Evolutionary conservation across 257 asterid genomes (phyloP), one percentile per base, ranked within the genome.

Genomic region (Jacaranda mimosifolia): DNA sequence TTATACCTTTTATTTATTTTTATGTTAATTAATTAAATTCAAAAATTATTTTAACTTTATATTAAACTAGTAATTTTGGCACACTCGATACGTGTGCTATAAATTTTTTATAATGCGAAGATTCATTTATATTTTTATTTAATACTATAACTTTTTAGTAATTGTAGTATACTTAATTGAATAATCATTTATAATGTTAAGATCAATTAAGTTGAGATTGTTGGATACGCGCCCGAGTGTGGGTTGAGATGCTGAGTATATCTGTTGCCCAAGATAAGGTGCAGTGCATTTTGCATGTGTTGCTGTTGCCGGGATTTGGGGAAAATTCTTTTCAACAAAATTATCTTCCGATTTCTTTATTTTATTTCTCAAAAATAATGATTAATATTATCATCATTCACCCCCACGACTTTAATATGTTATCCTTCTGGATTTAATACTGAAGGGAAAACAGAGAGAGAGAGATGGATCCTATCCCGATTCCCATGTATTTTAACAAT

Each of bases 241-340:
- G 17, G 35, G 18, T 57, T 35, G 18, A 26, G 56, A 77, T 36
- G 49, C 59, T 21, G 35, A n/a, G 55, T 46, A 57, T 5, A 60
- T 45, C 7, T 17, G 45, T 10, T 62, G 57, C 63, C 46, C 49
- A 68, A 14, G 81, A 79, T 56, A 77, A 73, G 79, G 70, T 73
- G 42, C 81, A 81, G 70, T 76, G 87, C 67, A 85, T 26, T 13
- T 18, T 74, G 86, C 70, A 82, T 40, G 35, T 32, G 48, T 80
- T 68, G 68, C 82, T 45, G 7, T 45, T 9, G 49, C 65, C 73
- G 79, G 14, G 67, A 68, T 75, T 72, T 68, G 53, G 43, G 19
- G 9, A 57, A 76, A 64, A 46, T 65, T 66, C 62, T 13, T 48
- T 53, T 60, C 38, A 32, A 52, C 53, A 46, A 46, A 72, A 58